phyloP scores from a whole-genome alignment of 2,329 filamentous ascomycete genomes.

The Sporothrix humicola region DNA sequence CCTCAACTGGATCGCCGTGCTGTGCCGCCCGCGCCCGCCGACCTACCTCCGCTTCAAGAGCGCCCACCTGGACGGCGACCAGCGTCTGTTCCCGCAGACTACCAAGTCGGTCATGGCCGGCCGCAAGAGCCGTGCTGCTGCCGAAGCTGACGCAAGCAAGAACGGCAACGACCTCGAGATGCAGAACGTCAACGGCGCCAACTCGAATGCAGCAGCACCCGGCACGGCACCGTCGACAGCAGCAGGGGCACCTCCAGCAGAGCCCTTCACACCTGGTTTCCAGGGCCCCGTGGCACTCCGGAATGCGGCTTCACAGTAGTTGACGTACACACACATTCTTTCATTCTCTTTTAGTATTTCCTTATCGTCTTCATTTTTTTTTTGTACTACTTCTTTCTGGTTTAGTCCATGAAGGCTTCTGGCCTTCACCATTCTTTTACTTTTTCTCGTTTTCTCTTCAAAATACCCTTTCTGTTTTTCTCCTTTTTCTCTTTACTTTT shows the following conservation, averaged over 20 bases:
- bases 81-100: slow-evolving; percentile 69
- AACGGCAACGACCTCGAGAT: slow-evolving; percentile 68
- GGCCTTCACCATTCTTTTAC: background rate
- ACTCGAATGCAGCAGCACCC: background rate
- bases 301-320: background rate
- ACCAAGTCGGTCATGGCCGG: slow-evolving; percentile 42
- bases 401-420: background rate
- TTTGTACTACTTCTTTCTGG: background rate
- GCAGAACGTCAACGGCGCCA: slow-evolving; percentile 59
- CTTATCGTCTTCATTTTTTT: background rate
- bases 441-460: slow-evolving; percentile 7
- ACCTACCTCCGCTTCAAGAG: slow-evolving; percentile 89
- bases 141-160: slow-evolving; percentile 40
- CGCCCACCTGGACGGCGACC: slow-evolving; percentile 78
- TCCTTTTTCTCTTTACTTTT: background rate
- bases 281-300: slow-evolving; percentile 31
- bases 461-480: slow-evolving; percentile 32
- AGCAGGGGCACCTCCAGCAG: background rate
- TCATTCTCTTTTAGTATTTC: background rate
- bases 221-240: background rate
- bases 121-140: background rate
- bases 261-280: slow-evolving; percentile 27
- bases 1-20: slow-evolving; percentile 80
- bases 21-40: slow-evolving; percentile 82
- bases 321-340: too few species aligned